Conservation (phyloP, 495 filamentous ascomycete genomes). For the Cercophora samala region DNA sequence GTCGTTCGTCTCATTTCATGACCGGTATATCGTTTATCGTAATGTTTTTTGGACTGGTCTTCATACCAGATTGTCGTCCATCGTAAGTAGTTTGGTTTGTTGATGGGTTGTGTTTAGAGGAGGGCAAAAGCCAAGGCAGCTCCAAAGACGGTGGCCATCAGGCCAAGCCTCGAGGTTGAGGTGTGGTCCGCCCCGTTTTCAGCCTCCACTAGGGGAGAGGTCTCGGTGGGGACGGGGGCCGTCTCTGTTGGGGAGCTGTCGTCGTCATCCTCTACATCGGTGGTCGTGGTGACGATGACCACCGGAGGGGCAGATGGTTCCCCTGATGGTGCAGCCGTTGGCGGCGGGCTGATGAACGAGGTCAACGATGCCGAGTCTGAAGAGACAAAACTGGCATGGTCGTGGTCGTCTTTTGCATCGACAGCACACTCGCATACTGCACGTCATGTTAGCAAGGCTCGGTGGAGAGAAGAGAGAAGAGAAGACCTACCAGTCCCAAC, state of each 20-base stretch:
- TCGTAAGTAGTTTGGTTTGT: neutral
- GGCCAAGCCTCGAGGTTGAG: neutral
- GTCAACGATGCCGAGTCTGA: neutral
- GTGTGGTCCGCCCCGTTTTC: conserved; percentile 7
- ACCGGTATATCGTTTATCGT: neutral
- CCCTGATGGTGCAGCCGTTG: neutral
- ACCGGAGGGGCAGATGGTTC: neutral
- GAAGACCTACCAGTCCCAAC: conserved; percentile 6
- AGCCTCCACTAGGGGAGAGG: neutral
- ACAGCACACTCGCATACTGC: conserved; percentile 20
- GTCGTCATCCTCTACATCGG: neutral
- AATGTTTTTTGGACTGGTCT: neutral
- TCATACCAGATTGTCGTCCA: neutral
- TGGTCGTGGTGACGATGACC: neutral
- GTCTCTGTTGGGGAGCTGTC: neutral
- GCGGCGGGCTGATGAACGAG: neutral
- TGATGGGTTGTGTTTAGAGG: neutral
- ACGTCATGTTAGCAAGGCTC: neutral
- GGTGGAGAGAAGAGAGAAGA: neutral
- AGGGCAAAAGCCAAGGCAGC: conserved; percentile 8
- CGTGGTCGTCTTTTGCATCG: neutral
- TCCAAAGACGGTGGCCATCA: neutral
- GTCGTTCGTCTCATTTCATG: neutral
- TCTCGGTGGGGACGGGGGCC: neutral
- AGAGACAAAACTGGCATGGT: neutral